Conservation (phyloP, 352 stramenopile species). For the Globisporangium parvum region DNA sequence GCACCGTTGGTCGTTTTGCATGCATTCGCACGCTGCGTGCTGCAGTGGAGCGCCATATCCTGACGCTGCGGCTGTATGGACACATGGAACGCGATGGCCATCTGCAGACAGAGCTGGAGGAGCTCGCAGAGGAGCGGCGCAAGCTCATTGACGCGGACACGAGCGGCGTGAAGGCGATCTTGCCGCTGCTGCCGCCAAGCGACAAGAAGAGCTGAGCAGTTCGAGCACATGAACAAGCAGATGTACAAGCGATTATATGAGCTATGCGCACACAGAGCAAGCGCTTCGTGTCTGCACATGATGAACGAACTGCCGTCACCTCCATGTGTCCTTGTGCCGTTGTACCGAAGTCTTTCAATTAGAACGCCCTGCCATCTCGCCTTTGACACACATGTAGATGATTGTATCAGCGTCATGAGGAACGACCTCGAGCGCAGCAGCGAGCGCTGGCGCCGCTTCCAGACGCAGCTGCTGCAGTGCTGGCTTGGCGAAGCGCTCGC, state of each 20-base stretch:
- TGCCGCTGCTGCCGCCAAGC: conserved; percentile 25
- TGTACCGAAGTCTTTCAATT: no score
- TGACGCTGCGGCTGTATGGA: no score
- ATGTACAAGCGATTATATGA: no score
- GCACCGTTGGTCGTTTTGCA: no score
- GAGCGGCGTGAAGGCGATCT: conserved; percentile 17
- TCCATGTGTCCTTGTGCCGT: neutral
- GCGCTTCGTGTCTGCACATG: no score
- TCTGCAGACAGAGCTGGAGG: conserved; percentile 32
- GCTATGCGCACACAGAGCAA: no score
- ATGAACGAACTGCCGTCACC: no score
- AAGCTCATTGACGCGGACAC: conserved; percentile 25
- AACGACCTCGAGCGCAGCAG: no score
- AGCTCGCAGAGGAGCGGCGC: conserved; percentile 25
- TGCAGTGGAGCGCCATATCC: neutral
- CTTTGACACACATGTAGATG: no score
- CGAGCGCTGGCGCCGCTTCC: conserved; percentile 10
- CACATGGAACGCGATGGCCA: no score
- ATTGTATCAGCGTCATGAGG: neutral
- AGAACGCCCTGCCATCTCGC: neutral
- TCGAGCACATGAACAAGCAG: no score
- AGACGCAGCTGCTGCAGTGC: conserved; percentile 27
- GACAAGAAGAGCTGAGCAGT: conserved; percentile 12
- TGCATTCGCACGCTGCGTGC: no score
- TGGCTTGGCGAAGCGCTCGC: conserved; percentile 33